Evolutionary conservation across 2,329 filamentous ascomycete species (phyloP).

Genomic region (Alternaria sp.): DNA sequence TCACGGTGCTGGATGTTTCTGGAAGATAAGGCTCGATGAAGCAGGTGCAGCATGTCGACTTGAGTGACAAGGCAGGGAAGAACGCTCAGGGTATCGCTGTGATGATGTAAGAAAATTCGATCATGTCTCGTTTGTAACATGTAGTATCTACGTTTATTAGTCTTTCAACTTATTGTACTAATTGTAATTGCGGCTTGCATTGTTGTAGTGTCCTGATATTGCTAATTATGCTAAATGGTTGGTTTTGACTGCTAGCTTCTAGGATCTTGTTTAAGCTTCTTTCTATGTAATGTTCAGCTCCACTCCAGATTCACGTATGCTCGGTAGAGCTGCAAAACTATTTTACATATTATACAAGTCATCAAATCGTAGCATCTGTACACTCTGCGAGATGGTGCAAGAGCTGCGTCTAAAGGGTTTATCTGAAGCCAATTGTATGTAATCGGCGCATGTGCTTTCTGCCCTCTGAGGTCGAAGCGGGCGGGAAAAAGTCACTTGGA

Average conservation of each 20-base stretch:
- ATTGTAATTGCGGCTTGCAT: neutral
- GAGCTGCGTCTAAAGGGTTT: neutral
- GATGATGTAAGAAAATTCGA: slow-evolving; percentile 20
- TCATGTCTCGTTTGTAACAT: neutral
- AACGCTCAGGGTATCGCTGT: slow-evolving; percentile 52
- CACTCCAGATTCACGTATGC: neutral
- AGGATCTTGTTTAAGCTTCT: neutral
- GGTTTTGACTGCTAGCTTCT: neutral
- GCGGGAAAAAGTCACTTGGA: slow-evolving; percentile 41
- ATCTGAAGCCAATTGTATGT: slow-evolving; percentile 28
- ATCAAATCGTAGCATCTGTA: slow-evolving; percentile 1
- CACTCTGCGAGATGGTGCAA: neutral
- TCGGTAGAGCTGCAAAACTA: neutral
- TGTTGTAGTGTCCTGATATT: neutral
- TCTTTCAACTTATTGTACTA: neutral
- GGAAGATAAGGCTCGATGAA: slow-evolving; percentile 34
- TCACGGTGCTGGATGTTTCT: slow-evolving; percentile 54
- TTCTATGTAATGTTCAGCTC: neutral
- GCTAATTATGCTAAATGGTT: neutral
- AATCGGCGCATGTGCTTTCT: slow-evolving; percentile 37
- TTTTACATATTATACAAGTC: slow-evolving; percentile 3
- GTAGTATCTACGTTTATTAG: neutral
- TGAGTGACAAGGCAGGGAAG: slow-evolving; percentile 35
- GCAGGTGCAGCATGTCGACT: slow-evolving; percentile 52
- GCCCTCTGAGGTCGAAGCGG: slow-evolving; percentile 20